These are phyloP conservation scores for Cordyceps cateniannulata DNA, from an alignment of 2,329 filamentous ascomycete species.

Conservation along the genomic window DNA sequence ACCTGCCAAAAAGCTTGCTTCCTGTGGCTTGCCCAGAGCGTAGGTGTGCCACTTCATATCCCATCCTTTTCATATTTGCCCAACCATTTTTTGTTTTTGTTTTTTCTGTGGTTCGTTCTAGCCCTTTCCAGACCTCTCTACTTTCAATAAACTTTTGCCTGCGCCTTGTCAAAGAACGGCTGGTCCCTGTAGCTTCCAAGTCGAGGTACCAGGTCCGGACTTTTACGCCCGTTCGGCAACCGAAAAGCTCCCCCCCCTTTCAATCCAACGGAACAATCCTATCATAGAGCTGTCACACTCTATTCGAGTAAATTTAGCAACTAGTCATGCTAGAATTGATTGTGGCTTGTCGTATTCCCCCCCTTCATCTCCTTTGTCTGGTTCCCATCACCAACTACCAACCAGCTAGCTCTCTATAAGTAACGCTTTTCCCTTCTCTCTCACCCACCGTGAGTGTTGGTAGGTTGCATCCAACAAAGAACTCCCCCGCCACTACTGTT, in stretches of 20 bases:
- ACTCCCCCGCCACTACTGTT: too few species aligned
- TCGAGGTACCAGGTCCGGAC: neutral
- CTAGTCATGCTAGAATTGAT: neutral
- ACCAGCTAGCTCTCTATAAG: slow-evolving; percentile 1
- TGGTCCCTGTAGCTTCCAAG: too few species aligned
- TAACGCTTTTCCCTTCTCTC: neutral
- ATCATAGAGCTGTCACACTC: neutral
- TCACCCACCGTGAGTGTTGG: neutral
- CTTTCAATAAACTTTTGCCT: neutral
- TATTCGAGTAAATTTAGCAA: too few species aligned
- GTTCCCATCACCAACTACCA: neutral
- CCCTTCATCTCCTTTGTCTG: neutral
- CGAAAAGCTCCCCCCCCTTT: neutral
- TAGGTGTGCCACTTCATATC: neutral
- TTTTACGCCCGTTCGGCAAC: neutral
- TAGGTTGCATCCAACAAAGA: neutral
- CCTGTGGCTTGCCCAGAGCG: neutral
- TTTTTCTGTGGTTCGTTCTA: neutral
- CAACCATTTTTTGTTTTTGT: neutral
- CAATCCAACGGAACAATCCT: neutral
- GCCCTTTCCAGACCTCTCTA: neutral
- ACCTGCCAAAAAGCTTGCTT: neutral
- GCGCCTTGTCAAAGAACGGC: neutral
- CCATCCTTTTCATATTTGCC: neutral
- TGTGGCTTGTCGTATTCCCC: neutral